Evolutionary conservation across 495 filamentous ascomycete species (phyloP), one percentile per base, ranked within the genome.

Genomic region (Cercophora sp.): DNA sequence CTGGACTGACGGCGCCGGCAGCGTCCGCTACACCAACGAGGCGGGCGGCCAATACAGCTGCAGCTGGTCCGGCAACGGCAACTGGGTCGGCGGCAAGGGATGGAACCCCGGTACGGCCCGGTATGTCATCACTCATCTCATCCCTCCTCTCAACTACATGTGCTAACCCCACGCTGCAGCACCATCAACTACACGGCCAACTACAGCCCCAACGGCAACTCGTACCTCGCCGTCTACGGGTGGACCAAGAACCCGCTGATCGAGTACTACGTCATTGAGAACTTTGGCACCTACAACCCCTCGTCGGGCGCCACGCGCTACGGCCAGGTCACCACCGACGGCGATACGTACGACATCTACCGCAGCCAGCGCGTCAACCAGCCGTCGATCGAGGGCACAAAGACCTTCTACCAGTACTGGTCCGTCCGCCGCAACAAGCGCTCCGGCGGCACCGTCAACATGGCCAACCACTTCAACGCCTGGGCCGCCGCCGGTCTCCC

Each of bases 41-140:
- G 58, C 67, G 16, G 73, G 61, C 18, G 81, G 81, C n/a, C 61
- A 70, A 45, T 85, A 84, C 69, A 72, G 64, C 49, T 70, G 79
- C 9, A 72, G 47, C 13, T 85, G 81, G 81, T 65, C 59, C 16
- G 71, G 74, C 51, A 68, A 69, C 46, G 79, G 77, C 39, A 81
- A 83, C 69, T 84, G 82, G 52, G 79, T 83, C 47, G 79, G 74
- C 20, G 83, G 83, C 39, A 84, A 83, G 69, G 82, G 82, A 19
- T 84, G 80, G 82, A 72, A 70, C 49, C 73, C 80, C 10, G 80
- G 82, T 45, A 46, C 26, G 24, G 45, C n/a, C 29, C 35, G 55
- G 59, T 61, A 48, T 1, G 51, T 35, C 8, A 0, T 1, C 19
- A 5, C 0, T 8, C 6, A 11, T 22, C 8, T 15, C 13, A 4